Conservation (phyloP, 2,329 filamentous ascomycete genomes). For the Dactylellina sp. region DNA sequence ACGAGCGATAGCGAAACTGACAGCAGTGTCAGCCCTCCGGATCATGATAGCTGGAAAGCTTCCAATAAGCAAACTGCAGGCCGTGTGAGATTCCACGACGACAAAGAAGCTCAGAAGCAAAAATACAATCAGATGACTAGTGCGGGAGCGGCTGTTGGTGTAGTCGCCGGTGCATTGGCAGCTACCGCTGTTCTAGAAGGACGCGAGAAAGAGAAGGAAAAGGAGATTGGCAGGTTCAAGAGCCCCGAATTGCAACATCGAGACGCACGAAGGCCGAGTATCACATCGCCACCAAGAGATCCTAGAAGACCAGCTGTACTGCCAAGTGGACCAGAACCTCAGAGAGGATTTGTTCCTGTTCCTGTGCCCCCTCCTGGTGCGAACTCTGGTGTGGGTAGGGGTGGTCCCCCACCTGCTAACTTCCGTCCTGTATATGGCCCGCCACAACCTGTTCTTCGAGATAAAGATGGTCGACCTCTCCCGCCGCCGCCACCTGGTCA, state of each 20-base stretch:
- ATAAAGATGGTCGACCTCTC: slow-evolving; percentile 24
- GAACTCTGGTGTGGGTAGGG: slow-evolving; percentile 20
- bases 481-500: slow-evolving; percentile 23
- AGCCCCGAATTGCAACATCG: slow-evolving; percentile 36
- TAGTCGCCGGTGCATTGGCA: slow-evolving; percentile 12
- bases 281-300: slow-evolving; percentile 21
- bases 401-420: slow-evolving; percentile 17
- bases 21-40: slow-evolving; percentile 41
- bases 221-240: slow-evolving; percentile 25
- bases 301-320: slow-evolving; percentile 25
- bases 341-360: slow-evolving; percentile 43
- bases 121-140: slow-evolving; percentile 15
- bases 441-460: slow-evolving; percentile 16
- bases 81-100: slow-evolving; percentile 37
- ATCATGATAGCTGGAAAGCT: slow-evolving; percentile 20
- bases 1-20: slow-evolving; percentile 39
- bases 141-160: slow-evolving; percentile 23
- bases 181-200: slow-evolving; percentile 31
- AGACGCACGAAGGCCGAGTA: slow-evolving; percentile 20
- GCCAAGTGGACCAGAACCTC: slow-evolving; percentile 38
- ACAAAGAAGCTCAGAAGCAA: slow-evolving; percentile 41
- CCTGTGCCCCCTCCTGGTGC: slow-evolving; percentile 18
- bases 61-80: slow-evolving; percentile 13
- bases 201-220: slow-evolving; percentile 33
- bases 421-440: slow-evolving; percentile 26